These are phyloP conservation scores for Russula emetica DNA, from an alignment of 768 basidiomycete species.

Conservation along the genomic window DNA sequence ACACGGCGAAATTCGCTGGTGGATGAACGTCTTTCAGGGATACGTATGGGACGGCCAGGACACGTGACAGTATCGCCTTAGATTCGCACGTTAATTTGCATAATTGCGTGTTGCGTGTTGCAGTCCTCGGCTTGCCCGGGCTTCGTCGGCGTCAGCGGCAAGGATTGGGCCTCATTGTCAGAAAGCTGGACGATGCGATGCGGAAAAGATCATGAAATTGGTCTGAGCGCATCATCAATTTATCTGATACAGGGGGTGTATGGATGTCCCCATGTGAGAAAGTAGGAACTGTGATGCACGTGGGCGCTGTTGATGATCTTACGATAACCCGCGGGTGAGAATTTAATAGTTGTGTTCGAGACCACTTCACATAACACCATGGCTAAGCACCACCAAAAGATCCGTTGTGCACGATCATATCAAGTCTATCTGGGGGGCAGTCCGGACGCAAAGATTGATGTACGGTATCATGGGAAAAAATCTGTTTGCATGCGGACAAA, in stretches of 20 bases:
- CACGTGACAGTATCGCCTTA: background rate
- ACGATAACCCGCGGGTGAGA: background rate
- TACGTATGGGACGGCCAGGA: slow-evolving; percentile 73
- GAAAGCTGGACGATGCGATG: background rate
- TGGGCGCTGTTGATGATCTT: slow-evolving; percentile 2
- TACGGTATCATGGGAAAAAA: too few species aligned
- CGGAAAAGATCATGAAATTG: background rate
- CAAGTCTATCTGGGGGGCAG: background rate
- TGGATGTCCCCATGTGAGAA: background rate
- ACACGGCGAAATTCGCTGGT: slow-evolving; percentile 67
- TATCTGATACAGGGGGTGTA: background rate
- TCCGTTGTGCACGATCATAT: background rate
- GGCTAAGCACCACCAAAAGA: background rate
- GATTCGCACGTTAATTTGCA: background rate
- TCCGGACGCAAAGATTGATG: too few species aligned
- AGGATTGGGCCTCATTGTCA: background rate
- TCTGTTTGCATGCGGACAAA: too few species aligned
- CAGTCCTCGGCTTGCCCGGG: background rate
- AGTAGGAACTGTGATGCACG: background rate
- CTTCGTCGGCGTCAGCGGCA: background rate
- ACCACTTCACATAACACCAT: background rate
- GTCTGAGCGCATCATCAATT: slow-evolving; percentile 5
- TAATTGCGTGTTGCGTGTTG: background rate
- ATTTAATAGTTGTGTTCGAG: background rate
- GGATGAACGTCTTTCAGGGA: slow-evolving; percentile 58